Evolutionary conservation across 2,329 filamentous ascomycete species (phyloP).

Genomic region (Fusarium staphyleae): DNA sequence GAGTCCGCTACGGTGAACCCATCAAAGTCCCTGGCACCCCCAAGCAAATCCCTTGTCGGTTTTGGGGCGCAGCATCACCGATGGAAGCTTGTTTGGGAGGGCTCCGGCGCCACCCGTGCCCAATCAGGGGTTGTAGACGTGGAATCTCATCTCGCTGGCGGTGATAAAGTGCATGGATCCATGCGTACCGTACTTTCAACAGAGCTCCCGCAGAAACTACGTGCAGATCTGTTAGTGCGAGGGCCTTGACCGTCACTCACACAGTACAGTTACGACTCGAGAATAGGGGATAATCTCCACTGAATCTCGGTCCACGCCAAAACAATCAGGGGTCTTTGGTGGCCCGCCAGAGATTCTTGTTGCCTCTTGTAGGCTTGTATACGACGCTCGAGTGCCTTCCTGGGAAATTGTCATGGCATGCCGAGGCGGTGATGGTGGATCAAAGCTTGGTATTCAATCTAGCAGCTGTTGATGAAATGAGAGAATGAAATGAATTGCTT

Average conservation of each 20-base stretch:
- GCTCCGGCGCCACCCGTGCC: conserved; percentile 16
- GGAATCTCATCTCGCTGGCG: conserved; percentile 40
- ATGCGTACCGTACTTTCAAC: conserved; percentile 27
- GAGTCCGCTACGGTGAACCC: conserved; percentile 19
- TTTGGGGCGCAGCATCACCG: conserved; percentile 37
- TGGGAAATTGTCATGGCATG: conserved; percentile 34
- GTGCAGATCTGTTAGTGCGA: conserved; percentile 11
- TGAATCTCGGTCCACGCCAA: conserved; percentile 29
- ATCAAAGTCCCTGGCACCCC: neutral
- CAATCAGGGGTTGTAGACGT: conserved; percentile 29
- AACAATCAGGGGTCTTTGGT: conserved; percentile 30
- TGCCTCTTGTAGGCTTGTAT: conserved; percentile 21
- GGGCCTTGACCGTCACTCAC: neutral
- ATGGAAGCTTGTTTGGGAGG: conserved; percentile 40
- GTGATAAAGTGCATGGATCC: conserved; percentile 36
- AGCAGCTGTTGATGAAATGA: conserved; percentile 6
- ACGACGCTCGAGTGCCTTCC: conserved; percentile 24
- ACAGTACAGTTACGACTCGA: conserved; percentile 25
- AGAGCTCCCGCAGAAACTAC: too few species aligned
- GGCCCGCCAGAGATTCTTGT: conserved; percentile 13
- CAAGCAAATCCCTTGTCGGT: conserved; percentile 24
- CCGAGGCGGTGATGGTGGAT: conserved; percentile 11
- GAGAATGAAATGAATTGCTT: conserved; percentile 1
- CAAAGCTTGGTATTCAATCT: conserved; percentile 14
- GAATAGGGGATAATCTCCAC: conserved; percentile 43